These are phyloP conservation scores for Botrytis pseudocinerea DNA, from an alignment of 2,329 filamentous ascomycete species.

Conservation along the genomic window DNA sequence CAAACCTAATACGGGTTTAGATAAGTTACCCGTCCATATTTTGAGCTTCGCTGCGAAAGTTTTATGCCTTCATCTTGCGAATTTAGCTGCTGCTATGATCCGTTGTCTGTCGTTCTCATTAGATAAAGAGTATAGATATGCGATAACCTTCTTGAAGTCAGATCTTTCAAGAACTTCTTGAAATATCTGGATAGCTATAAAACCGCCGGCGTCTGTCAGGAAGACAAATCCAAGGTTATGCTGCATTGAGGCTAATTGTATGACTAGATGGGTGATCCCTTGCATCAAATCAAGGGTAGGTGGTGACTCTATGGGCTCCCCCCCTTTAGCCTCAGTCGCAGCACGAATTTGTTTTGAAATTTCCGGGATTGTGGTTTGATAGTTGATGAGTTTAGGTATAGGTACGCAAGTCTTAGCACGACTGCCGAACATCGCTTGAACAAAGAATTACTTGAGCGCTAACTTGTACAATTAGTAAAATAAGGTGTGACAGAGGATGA, in stretches of 20 bases:
- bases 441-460: constrained; percentile 24
- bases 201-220: constrained; percentile 13
- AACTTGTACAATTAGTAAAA: constrained; percentile 24
- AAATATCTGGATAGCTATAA: constrained; percentile 10
- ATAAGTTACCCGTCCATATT: constrained; percentile 60
- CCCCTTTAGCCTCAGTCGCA: background rate
- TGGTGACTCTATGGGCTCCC: background rate
- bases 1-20: constrained; percentile 73
- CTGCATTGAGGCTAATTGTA: constrained; percentile 9
- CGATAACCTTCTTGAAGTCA: constrained; percentile 8
- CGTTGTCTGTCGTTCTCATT: background rate
- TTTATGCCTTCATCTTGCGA: constrained; percentile 18
- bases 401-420: background rate
- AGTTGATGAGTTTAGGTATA: constrained; percentile 18
- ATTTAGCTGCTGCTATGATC: constrained; percentile 7
- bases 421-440: background rate
- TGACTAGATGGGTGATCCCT: background rate
- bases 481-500: constrained; percentile 34
- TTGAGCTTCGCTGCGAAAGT: constrained; percentile 18
- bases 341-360: constrained; percentile 12
- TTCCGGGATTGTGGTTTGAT: constrained; percentile 20
- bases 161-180: constrained; percentile 10
- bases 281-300: constrained; percentile 11
- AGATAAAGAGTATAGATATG: background rate
- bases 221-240: constrained; percentile 8